phyloP scores from a whole-genome alignment of 441 rosid species.

The Adansonia gregorii region DNA sequence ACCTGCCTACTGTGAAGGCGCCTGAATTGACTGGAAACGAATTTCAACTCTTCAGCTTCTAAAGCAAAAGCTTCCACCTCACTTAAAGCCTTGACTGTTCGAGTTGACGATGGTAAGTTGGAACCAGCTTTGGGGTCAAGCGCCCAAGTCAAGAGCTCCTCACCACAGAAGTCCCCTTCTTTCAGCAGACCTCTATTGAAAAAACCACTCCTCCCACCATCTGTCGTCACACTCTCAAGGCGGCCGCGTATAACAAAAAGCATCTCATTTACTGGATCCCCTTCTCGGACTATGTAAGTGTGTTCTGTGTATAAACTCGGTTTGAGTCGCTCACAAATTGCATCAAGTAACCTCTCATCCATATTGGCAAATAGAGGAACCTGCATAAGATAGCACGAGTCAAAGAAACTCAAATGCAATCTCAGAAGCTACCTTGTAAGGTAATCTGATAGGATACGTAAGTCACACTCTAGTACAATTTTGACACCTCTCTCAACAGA shows the following conservation, averaged over 20 bases:
- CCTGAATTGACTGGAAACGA: constrained; percentile 87
- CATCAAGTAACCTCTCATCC: constrained; percentile 90
- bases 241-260: constrained; percentile 86
- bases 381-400: constrained; percentile 36
- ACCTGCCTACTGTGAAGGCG: constrained; percentile 90
- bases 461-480: too few relatives aligned
- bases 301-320: constrained; percentile 82
- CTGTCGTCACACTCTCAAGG: constrained; percentile 90
- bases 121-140: constrained; percentile 65
- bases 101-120: constrained; percentile 66
- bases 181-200: constrained; percentile 74
- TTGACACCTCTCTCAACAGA: too few relatives aligned
- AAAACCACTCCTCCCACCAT: constrained; percentile 94
- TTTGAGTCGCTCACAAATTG: constrained; percentile 87
- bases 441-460: too few relatives aligned
- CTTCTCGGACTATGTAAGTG: constrained; percentile 88
- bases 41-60: constrained; percentile 86
- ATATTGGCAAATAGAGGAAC: constrained; percentile 93
- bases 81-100: constrained; percentile 68
- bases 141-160: constrained; percentile 84
- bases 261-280: constrained; percentile 94
- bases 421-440: too few relatives aligned
- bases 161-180: constrained; percentile 87
- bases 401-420: too few relatives aligned
- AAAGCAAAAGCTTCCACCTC: constrained; percentile 94